Percentiles rank a stretch among this genome's conserved stretches.
phyloP scores from a whole-genome alignment of 176 grass and related monocot genomes.

The Zizania latifolia region DNA sequence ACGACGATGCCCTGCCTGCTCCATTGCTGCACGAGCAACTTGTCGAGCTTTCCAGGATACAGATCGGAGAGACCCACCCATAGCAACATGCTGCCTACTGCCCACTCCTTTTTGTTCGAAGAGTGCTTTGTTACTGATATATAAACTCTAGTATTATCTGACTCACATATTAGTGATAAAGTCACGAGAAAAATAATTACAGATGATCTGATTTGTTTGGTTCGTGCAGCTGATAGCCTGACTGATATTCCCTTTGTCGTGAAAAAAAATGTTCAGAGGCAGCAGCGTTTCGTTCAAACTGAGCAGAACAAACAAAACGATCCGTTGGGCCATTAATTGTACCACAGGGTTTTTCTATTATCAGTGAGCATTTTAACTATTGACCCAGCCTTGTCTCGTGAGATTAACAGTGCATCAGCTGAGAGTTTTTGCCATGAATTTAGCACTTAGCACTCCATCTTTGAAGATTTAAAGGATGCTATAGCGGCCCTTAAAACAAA shows the following conservation, averaged over 20 bases:
- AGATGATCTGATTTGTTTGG: too few relatives aligned
- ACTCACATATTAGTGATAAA: too few relatives aligned
- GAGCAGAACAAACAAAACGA: conserved; percentile 7
- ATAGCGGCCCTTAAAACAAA: neutral
- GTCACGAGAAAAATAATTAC: too few relatives aligned
- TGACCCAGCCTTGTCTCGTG: neutral
- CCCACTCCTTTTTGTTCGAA: neutral
- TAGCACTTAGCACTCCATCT: too few relatives aligned
- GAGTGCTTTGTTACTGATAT: too few relatives aligned
- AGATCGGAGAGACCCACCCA: neutral
- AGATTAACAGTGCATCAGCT: neutral
- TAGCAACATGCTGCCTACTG: conserved; percentile 12
- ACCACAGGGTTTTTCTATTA: neutral
- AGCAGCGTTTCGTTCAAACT: conserved; percentile 2
- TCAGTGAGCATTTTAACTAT: neutral
- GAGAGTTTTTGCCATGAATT: neutral
- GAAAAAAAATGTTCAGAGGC: neutral
- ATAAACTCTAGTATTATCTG: too few relatives aligned
- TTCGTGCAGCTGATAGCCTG: neutral
- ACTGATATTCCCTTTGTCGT: neutral
- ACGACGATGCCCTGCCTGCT: neutral
- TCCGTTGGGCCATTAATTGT: neutral
- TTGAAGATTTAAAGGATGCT: too few relatives aligned
- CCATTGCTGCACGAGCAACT: neutral
- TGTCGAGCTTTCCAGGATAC: neutral